phyloP scores from a whole-genome alignment of 2,329 filamentous ascomycete genomes.

The Coccinonectria pachysandricola region DNA sequence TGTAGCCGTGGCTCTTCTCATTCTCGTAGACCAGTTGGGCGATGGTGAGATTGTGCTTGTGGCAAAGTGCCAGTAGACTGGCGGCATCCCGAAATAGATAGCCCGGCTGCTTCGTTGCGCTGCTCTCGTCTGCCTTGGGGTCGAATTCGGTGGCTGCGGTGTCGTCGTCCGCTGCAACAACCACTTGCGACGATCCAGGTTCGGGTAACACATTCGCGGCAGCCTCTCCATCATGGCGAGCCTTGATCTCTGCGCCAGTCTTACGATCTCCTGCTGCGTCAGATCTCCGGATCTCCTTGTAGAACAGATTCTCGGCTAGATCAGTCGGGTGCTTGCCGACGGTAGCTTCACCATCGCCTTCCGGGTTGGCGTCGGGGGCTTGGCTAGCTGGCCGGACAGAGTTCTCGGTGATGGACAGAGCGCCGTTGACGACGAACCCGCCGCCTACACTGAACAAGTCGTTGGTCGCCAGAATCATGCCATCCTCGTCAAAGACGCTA shows the following conservation, averaged over 20 bases:
- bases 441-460: conserved; percentile 42
- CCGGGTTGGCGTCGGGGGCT: neutral
- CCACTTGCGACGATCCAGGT: neutral
- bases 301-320: conserved; percentile 40
- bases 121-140: conserved; percentile 7
- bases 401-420: conserved; percentile 32
- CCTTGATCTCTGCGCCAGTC: conserved; percentile 33
- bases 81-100: conserved; percentile 37
- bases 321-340: conserved; percentile 34
- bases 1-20: conserved; percentile 40
- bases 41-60: conserved; percentile 40
- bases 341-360: conserved; percentile 10
- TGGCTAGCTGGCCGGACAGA: conserved; percentile 6
- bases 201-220: conserved; percentile 7
- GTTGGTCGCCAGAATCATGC: conserved; percentile 36
- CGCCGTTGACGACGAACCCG: conserved; percentile 42
- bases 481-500: conserved; percentile 37
- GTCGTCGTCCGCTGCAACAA: conserved; percentile 2
- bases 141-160: conserved; percentile 10
- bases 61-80: conserved; percentile 35
- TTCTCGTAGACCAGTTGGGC: conserved; percentile 43
- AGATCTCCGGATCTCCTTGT: conserved; percentile 37
- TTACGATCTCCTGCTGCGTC: conserved; percentile 36
- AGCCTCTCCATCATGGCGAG: conserved; percentile 15
- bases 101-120: conserved; percentile 25